Base-by-base conservation (phyloP, 192 early-diverging fungal species). In the Oehlia diaphana region DNA sequence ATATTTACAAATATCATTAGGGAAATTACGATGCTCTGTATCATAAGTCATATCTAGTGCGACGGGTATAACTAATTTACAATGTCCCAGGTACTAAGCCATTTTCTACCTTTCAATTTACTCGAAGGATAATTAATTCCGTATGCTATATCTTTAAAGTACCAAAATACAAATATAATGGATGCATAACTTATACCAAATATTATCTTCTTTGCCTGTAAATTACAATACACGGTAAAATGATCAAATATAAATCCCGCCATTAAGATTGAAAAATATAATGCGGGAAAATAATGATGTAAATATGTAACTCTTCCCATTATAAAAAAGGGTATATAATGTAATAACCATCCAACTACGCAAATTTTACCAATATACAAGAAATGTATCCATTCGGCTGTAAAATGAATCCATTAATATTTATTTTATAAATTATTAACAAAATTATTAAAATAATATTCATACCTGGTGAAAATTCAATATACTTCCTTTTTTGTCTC, bases 291-390 rank as follows among this genome's bases (percentile, higher is more conserved):
- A 82, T 98, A 98, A 84, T 98, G 98, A 82, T 99, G 98, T 47
- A 98, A 84, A 72, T 98, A 99, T 0, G 93, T 95, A 61, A 98
- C 96, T 42, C 98, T 93, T 39, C 97, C 97, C 95, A 99, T 98
- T 70, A 98, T 89, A 79, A 84, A 97, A 88, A 98, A 98, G 23
- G 97, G 97, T 42, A 93, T 53, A 83, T 97, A 99, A 84, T 99
- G 98, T 66, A 98, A 82, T 64, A 92, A 86, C 97, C 96, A 99
- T n/a, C 96, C 97, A 58, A 92, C 82, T 28, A 92, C 85, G 61
- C 95, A 89, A 16, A 94, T 82, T 80, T 94, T 92, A 23, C 86
- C 88, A n/a, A 87, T 90, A 72, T 90, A 93, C 21, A 86, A 76
- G 76, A 96, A 96, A 23, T 93, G 81, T 50, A 93, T 87, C 93